These are phyloP conservation scores for Amanita muscaria DNA, from an alignment of 768 basidiomycete species.

Conservation along the genomic window DNA sequence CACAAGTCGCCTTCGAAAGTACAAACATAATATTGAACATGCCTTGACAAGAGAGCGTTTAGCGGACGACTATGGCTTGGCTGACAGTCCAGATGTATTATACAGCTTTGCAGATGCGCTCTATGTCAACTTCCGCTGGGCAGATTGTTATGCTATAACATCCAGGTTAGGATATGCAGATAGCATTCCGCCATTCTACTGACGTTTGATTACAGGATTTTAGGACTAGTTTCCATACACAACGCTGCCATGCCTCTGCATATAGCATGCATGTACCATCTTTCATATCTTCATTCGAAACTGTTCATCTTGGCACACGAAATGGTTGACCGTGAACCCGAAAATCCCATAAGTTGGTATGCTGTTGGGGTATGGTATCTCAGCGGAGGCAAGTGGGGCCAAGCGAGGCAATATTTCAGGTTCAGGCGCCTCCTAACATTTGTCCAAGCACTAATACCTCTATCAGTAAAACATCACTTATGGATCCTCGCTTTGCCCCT, in stretches of 20 bases:
- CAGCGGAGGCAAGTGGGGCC: slow-evolving; percentile 75
- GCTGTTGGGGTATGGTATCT: slow-evolving; percentile 98
- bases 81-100: slow-evolving; percentile 88
- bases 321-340: slow-evolving; percentile 89
- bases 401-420: slow-evolving; percentile 95
- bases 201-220: slow-evolving; percentile 46
- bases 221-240: slow-evolving; percentile 79
- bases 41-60: slow-evolving; percentile 70
- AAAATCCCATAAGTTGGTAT: slow-evolving; percentile 93
- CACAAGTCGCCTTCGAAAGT: slow-evolving; percentile 84
- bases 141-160: slow-evolving; percentile 89
- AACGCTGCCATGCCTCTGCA: slow-evolving; percentile 87
- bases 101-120: slow-evolving; percentile 87
- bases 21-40: slow-evolving; percentile 78
- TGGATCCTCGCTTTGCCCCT: slow-evolving; percentile 94
- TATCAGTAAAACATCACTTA: slow-evolving; percentile 84
- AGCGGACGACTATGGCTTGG: slow-evolving; percentile 73
- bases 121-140: slow-evolving; percentile 84
- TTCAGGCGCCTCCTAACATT: slow-evolving; percentile 18
- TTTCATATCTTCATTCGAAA: slow-evolving; percentile 83
- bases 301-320: slow-evolving; percentile 96
- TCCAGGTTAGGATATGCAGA: slow-evolving; percentile 40
- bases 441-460: slow-evolving; percentile 6
- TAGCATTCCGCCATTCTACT: not conserved
- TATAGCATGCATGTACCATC: slow-evolving; percentile 96